These are phyloP conservation scores for Iberis pinnata DNA, from an alignment of 345 rosid genomes.

Conservation along the genomic window DNA sequence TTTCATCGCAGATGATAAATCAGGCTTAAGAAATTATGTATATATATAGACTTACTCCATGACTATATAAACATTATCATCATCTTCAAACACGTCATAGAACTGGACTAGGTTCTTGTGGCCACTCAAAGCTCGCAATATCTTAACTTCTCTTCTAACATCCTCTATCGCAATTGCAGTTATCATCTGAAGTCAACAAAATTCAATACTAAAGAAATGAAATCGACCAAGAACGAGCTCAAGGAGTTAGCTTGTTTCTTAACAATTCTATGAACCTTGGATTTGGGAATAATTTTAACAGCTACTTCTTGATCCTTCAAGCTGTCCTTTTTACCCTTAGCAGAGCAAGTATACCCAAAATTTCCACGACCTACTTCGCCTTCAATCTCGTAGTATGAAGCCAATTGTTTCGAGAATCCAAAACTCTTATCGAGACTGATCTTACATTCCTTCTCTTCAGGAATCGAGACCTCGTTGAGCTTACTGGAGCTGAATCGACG, in stretches of 20 bases:
- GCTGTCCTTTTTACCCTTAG: slow-evolving; percentile 72
- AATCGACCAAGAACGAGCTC: not conserved
- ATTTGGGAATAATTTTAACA: slow-evolving; percentile 86
- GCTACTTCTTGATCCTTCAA: slow-evolving; percentile 82
- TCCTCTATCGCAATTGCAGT: slow-evolving; percentile 85
- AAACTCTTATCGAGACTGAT: slow-evolving; percentile 75
- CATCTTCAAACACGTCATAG: slow-evolving; percentile 79
- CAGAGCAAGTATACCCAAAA: slow-evolving; percentile 90
- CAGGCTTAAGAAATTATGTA: not conserved
- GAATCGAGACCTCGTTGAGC: slow-evolving; percentile 75
- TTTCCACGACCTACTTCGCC: slow-evolving; percentile 94
- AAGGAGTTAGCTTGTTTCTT: not conserved
- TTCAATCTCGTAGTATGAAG: slow-evolving; percentile 67
- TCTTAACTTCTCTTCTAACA: slow-evolving; percentile 87
- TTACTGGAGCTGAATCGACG: slow-evolving; percentile 69
- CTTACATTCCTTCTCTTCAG: slow-evolving; percentile 69
- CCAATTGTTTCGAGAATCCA: slow-evolving; percentile 68
- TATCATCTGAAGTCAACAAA: slow-evolving; percentile 51
- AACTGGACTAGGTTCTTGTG: slow-evolving; percentile 70
- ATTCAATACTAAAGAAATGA: slow-evolving; percentile 9
- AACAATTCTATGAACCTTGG: slow-evolving; percentile 47
- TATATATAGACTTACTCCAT: slow-evolving; percentile 79
- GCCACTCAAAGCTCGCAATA: slow-evolving; percentile 67
- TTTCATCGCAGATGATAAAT: not conserved
- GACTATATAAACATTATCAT: slow-evolving; percentile 62